Base-by-base conservation (phyloP, 2,329 filamentous ascomycete species). In the Apiospora hydei region DNA sequence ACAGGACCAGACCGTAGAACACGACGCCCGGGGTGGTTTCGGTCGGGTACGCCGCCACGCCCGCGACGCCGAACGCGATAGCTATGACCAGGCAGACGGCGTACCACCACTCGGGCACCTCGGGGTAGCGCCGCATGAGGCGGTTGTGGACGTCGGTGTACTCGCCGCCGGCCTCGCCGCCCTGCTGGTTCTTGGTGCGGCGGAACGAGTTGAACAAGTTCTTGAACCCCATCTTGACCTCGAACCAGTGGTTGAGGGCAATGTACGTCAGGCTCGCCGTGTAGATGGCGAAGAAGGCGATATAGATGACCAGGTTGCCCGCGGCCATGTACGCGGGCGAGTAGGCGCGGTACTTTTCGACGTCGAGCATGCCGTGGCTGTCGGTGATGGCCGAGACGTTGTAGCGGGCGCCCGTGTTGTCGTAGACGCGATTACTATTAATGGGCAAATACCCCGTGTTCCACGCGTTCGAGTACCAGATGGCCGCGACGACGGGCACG, bases 401-500 rank as follows among this genome's bases (percentile, higher is more conserved):
- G 76, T 90, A 91, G 0, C 79, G 67, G 0, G 76, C 76, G 10
- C 86, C 88, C 0, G 85, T 88, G 73, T 91, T 91, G 79, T 91
- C 88, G 72, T 87, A 91, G 0, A 85, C 85, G 64, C 84, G 82
- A 34, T 87, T 86, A 14, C 85, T 85, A 53, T 88, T 85, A 70
- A 91, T 84, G 0, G 89, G 88, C n/a, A 91, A 78, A 51, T 89
- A 91, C 69, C 85, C 84, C 14, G 85, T 87, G 78, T 88, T 87
- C 82, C 87, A 92, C 1, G 87, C 80, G 70, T 89, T 89, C 64
- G 83, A 86, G 78, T 88, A 93, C 82, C 90, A 91, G 11, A 92
- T 77, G 38, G 82, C 88, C 2, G 88, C 79, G 18, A 89, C 83
- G 18, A 92, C 82, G 81, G 88, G 86, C 75, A 86, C 85, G 61